A percentile compares a stretch with the other conserved stretches of the same genome.
Evolutionary conservation across 2,329 filamentous ascomycete genomes (phyloP).

Genomic region (Penicillium sp.): DNA sequence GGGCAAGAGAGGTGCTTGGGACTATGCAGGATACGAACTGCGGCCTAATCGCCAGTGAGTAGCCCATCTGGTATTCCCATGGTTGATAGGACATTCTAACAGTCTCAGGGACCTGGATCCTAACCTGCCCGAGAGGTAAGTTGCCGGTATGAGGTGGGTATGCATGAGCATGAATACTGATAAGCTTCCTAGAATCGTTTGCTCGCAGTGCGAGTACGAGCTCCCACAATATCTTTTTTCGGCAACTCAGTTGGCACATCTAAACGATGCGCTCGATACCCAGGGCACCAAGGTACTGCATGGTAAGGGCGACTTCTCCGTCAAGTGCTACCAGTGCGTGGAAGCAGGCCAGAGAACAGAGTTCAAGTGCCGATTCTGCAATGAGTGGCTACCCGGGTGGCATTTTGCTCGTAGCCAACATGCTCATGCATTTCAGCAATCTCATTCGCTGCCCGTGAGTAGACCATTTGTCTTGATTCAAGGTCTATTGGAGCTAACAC

Average conservation of each 20-base stretch:
- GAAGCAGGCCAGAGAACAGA: background rate
- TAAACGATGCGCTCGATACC: background rate
- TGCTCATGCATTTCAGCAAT: background rate
- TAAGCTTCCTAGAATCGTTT: background rate
- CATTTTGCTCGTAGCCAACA: constrained; percentile 7
- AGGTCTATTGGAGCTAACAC: background rate
- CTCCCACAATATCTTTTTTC: background rate
- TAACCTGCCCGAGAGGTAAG: background rate
- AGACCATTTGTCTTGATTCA: too few species aligned
- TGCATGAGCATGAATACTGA: background rate
- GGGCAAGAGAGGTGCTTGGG: too few species aligned
- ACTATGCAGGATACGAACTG: background rate
- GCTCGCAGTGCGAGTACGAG: background rate
- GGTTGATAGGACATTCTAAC: background rate
- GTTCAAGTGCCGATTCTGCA: constrained; percentile 7
- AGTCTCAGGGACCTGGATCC: background rate
- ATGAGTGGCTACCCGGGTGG: background rate
- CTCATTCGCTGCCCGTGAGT: background rate
- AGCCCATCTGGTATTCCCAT: background rate
- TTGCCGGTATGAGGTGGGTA: background rate
- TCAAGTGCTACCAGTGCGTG: too few species aligned
- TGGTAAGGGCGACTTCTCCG: too few species aligned
- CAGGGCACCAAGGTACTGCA: background rate
- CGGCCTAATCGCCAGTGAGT: background rate
- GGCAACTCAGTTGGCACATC: background rate